Base-by-base conservation (phyloP, 345 rosid species). In the Eucalyptus curtisii region DNA sequence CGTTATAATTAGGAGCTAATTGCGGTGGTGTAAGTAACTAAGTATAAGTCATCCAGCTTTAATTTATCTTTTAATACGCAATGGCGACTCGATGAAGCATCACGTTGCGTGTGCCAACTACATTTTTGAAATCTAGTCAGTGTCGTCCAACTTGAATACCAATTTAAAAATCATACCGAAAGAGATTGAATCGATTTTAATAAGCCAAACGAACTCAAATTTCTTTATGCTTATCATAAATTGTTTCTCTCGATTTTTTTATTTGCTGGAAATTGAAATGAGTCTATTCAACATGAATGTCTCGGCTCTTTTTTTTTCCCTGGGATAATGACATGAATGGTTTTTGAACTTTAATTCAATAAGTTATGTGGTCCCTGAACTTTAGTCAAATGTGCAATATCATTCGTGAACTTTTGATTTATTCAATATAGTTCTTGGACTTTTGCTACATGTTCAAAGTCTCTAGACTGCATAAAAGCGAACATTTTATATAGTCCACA, bases 331-430 rank as follows among this genome's bases (percentile, higher is more conserved):
- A 20, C 25, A 20, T 0, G 10, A 52, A 52, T 52, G 2, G 4
- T 50, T 16, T 50, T 50, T 16, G 8, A 50, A 50, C 0, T 50
- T 50, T 50, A 50, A 50, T 16, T 50, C 25, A 52, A 19, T 8
- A 1, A 19, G 24, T 20, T 52, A 52, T 19, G 10, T 7, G 2
- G 5, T 52, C 1, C 1, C 0, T 19, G 0, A 52, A 52, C 57
- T 52, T 52, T 8, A 20, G 0, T 52, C 25, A 3, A 52, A 52
- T 8, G 2, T 52, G 25, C 2, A 52, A 52, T 52, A 7, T 20
- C 10, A 20, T 20, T 52, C 0, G 0, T 52, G 10, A 52, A 19
- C 1, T 20, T 52, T 3, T 20, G 2, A 20, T 52, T 52, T 20
- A 52, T 52, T 52, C 57, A 20, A 52, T 8, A 52, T 52, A 10